Percentiles rank a stretch among this genome's conserved stretches.
These are phyloP conservation scores for Pythium sukuiense DNA, from an alignment of 352 stramenopile genomes.

Conservation along the genomic window DNA sequence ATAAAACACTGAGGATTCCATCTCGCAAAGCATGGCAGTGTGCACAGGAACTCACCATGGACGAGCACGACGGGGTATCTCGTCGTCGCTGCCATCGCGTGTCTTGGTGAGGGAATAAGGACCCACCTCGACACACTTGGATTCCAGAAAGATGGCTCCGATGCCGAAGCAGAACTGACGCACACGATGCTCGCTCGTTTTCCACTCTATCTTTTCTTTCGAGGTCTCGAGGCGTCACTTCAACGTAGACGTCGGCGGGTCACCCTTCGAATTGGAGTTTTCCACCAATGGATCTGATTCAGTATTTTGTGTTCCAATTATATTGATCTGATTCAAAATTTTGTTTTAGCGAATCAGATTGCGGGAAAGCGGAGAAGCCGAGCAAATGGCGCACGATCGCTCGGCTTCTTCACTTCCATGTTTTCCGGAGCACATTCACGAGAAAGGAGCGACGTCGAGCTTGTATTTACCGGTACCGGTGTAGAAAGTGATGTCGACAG, in stretches of 20 bases:
- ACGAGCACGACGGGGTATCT: constrained; percentile 34
- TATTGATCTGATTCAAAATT: too few species aligned
- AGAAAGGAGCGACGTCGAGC: too few species aligned
- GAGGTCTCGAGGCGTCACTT: constrained; percentile 5
- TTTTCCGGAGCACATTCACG: too few species aligned
- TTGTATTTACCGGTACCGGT: too few species aligned
- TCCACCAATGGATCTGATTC: constrained; percentile 10
- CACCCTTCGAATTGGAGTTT: constrained; percentile 4
- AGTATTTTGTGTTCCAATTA: background rate
- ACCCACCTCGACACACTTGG: background rate
- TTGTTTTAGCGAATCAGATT: constrained; percentile 2
- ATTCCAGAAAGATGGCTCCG: background rate
- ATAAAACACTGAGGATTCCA: background rate
- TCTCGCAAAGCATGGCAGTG: background rate
- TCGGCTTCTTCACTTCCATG: too few species aligned
- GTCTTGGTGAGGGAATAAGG: background rate
- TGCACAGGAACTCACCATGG: constrained; percentile 24
- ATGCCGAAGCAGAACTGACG: constrained; percentile 16
- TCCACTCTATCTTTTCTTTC: background rate
- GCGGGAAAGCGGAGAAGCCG: too few species aligned
- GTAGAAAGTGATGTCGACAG: too few species aligned
- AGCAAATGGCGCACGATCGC: too few species aligned
- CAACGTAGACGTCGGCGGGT: constrained; percentile 19
- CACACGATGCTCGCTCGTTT: background rate
- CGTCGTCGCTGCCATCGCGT: constrained; percentile 12